Evolutionary conservation across 495 filamentous ascomycete species (phyloP).

Genomic region (Haplographium delicatum): DNA sequence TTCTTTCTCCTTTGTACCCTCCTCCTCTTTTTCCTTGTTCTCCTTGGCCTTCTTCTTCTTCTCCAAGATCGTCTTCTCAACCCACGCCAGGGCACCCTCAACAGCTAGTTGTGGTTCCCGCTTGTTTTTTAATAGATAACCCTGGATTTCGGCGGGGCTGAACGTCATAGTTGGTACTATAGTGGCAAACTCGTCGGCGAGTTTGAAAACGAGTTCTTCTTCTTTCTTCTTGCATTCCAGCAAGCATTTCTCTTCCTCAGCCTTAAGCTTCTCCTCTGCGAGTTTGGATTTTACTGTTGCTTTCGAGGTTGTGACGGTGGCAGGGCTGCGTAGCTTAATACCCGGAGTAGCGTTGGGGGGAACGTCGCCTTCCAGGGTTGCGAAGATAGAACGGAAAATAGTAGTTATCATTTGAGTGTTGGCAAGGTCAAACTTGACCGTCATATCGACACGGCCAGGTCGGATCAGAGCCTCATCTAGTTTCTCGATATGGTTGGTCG

Average conservation of each 20-base stretch:
- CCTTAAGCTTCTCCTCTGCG: slow-evolving; percentile 7
- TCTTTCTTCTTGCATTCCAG: slow-evolving; percentile 28
- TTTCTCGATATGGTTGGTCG: slow-evolving; percentile 73
- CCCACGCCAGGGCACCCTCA: slow-evolving; percentile 50
- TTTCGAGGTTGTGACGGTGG: slow-evolving; percentile 4
- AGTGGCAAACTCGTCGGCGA: slow-evolving; percentile 53
- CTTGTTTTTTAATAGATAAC: slow-evolving; percentile 67
- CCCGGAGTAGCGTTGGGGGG: neutral
- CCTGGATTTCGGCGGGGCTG: slow-evolving; percentile 74
- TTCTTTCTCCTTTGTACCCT: slow-evolving; percentile 30
- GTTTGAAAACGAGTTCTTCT: slow-evolving; percentile 32
- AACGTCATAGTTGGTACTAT: slow-evolving; percentile 59
- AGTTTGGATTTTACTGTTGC: too few species aligned
- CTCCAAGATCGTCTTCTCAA: slow-evolving; percentile 50
- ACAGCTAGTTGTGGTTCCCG: slow-evolving; percentile 55
- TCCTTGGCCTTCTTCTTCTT: slow-evolving; percentile 49
- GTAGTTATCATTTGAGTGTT: slow-evolving; percentile 29
- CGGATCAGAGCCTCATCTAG: slow-evolving; percentile 73
- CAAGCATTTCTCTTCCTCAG: slow-evolving; percentile 29
- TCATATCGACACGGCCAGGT: slow-evolving; percentile 73
- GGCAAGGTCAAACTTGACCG: slow-evolving; percentile 56
- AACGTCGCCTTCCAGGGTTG: slow-evolving; percentile 24
- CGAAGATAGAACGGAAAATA: slow-evolving; percentile 27
- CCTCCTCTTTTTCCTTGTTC: slow-evolving; percentile 39
- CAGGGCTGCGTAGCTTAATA: neutral